These are phyloP conservation scores for Nakataea oryzae DNA, from an alignment of 2,329 filamentous ascomycete genomes.

Conservation along the genomic window DNA sequence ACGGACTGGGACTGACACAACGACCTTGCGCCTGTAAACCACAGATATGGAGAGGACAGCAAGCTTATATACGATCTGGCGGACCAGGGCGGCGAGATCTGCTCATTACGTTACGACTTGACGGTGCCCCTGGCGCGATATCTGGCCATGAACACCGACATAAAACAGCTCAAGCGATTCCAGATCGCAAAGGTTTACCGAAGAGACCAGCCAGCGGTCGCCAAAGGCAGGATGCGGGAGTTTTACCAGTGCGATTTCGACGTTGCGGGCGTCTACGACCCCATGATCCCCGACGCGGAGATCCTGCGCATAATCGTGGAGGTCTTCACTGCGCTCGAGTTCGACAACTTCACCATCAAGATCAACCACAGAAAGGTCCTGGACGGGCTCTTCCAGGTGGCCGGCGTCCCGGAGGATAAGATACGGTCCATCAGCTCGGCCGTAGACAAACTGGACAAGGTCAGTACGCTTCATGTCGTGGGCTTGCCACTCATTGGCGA, in stretches of 20 bases:
- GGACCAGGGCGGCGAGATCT: conserved; percentile 75
- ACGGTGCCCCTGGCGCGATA: conserved; percentile 61
- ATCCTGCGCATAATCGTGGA: conserved; percentile 76
- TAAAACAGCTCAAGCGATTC: conserved; percentile 84
- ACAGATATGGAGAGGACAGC: conserved; percentile 74
- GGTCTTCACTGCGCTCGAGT: conserved; percentile 72
- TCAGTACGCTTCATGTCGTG: not conserved
- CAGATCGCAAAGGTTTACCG: conserved; percentile 88
- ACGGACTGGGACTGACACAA: conserved; percentile 4
- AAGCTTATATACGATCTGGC: conserved; percentile 64
- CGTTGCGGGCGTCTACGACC: conserved; percentile 77
- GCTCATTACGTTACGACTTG: conserved; percentile 71
- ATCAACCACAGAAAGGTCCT: conserved; percentile 92
- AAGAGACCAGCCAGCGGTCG: conserved; percentile 48
- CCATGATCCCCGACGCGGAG: conserved; percentile 89
- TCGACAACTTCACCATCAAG: conserved; percentile 76
- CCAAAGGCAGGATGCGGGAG: conserved; percentile 86
- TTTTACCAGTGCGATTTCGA: conserved; percentile 98
- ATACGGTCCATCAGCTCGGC: conserved; percentile 83
- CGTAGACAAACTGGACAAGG: conserved; percentile 93
- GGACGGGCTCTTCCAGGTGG: conserved; percentile 85
- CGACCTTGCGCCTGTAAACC: conserved; percentile 31
- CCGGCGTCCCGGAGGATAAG: conserved; percentile 78
- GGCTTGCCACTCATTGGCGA: not conserved
- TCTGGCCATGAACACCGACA: conserved; percentile 79